These are phyloP conservation scores for Lentinula guzmanii DNA, from an alignment of 768 basidiomycete genomes.

Conservation along the genomic window DNA sequence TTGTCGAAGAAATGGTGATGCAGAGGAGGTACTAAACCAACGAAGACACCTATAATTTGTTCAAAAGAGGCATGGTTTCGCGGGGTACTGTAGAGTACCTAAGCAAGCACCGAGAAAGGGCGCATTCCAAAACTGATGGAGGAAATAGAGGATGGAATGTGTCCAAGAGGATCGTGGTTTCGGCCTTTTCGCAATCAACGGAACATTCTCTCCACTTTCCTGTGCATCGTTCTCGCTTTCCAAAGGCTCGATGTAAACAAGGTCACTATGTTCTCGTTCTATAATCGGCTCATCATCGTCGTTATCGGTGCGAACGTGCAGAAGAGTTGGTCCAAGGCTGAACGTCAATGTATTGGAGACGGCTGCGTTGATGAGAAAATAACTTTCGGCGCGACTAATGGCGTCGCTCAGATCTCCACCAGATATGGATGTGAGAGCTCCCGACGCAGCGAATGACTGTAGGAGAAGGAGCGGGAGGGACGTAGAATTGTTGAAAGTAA, in stretches of 20 bases:
- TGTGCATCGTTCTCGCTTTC: background rate
- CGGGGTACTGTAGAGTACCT: background rate
- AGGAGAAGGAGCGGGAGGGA: slow-evolving; percentile 7
- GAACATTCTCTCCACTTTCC: background rate
- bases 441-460: slow-evolving; percentile 1
- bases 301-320: background rate
- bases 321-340: slow-evolving; percentile 3
- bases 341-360: slow-evolving; percentile 3
- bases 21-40: background rate
- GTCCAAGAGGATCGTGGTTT: background rate
- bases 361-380: slow-evolving; percentile 6
- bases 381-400: background rate
- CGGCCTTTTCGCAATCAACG: background rate
- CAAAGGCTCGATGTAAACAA: background rate
- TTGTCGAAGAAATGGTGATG: slow-evolving; percentile 2
- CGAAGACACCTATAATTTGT: background rate
- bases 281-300: background rate
- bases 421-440: slow-evolving; percentile 2
- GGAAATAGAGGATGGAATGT: background rate
- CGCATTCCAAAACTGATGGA: slow-evolving; percentile 1
- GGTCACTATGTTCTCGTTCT: background rate
- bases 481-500: slow-evolving; percentile 5
- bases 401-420: background rate
- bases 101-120: background rate
- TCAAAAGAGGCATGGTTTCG: background rate